These are phyloP conservation scores for Garcia nutans DNA, from an alignment of 345 rosid genomes.

Conservation along the genomic window DNA sequence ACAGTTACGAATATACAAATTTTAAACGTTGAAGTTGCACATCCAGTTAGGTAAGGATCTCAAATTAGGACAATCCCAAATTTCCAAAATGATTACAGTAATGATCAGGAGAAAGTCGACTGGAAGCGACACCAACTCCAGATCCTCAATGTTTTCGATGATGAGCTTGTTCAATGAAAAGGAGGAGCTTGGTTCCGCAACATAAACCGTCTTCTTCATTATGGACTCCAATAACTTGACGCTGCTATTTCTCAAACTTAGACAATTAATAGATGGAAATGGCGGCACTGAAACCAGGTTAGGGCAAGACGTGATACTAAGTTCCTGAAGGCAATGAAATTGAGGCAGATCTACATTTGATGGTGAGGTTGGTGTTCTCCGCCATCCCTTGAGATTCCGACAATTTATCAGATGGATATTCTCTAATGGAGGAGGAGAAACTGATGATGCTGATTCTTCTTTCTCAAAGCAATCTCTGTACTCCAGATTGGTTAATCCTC, in stretches of 20 bases:
- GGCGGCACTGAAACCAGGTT: constrained; percentile 9
- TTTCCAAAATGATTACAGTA: not conserved
- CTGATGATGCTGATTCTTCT: not conserved
- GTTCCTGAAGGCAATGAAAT: not conserved
- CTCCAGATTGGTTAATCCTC: not conserved
- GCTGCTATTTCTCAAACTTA: rapidly evolving
- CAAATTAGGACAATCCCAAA: not conserved
- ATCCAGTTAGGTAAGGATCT: constrained; percentile 16
- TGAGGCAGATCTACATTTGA: not conserved
- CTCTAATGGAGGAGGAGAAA: constrained; percentile 7
- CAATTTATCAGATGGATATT: rapidly evolving
- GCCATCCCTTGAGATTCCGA: constrained; percentile 10
- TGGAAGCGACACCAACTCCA: constrained; percentile 16
- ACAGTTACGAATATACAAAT: not conserved
- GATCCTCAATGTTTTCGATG: not conserved
- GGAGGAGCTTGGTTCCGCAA: not conserved
- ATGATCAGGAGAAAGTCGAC: constrained; percentile 3
- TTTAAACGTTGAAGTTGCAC: not conserved
- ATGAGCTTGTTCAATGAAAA: not conserved
- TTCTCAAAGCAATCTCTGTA: not conserved
- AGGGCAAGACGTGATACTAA: not conserved
- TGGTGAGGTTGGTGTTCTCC: not conserved
- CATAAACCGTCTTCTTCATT: not conserved
- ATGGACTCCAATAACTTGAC: not conserved
- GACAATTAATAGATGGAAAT: not conserved